Evolutionary conservation across 1,139 yeast species (phyloP).

Genomic region (Yamadazyma membranifaciens): DNA sequence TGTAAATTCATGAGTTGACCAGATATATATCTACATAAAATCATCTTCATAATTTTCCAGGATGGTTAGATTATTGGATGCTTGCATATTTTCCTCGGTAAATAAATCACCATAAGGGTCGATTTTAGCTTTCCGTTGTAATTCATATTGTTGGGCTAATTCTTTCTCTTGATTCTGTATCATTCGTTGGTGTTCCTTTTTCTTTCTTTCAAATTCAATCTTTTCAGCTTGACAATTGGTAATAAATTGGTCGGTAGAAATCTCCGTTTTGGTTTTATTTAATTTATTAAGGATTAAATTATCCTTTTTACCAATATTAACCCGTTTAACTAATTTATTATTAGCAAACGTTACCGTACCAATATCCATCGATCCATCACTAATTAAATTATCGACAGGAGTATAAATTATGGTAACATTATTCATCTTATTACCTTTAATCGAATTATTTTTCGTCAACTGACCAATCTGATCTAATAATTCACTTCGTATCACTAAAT

Average conservation of each 20-base stretch:
- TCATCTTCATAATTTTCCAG: constrained; percentile 70
- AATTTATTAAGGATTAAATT: constrained; percentile 64
- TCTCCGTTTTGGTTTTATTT: constrained; percentile 59
- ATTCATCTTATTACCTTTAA: constrained; percentile 71
- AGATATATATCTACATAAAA: constrained; percentile 44
- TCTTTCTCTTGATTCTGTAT: constrained; percentile 25
- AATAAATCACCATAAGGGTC: constrained; percentile 62
- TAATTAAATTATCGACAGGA: constrained; percentile 70
- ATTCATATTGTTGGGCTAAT: constrained; percentile 22
- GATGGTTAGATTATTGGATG: constrained; percentile 51
- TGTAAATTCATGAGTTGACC: too few relatives aligned
- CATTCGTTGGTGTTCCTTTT: constrained; percentile 31
- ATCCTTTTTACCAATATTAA: constrained; percentile 57
- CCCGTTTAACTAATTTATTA: constrained; percentile 50
- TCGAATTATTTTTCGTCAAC: constrained; percentile 76
- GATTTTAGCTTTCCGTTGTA: constrained; percentile 31
- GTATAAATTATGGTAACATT: constrained; percentile 72
- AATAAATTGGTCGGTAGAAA: constrained; percentile 49
- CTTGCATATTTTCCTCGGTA: constrained; percentile 45
- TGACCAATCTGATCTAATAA: constrained; percentile 67
- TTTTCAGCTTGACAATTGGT: constrained; percentile 42
- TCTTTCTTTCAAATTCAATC: constrained; percentile 33
- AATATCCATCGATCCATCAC: constrained; percentile 74
- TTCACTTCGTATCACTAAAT: constrained; percentile 46
- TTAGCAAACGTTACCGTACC: constrained; percentile 79